Evolutionary conservation across 352 stramenopile genomes (phyloP).

Genomic region (Peronospora tabacina): DNA sequence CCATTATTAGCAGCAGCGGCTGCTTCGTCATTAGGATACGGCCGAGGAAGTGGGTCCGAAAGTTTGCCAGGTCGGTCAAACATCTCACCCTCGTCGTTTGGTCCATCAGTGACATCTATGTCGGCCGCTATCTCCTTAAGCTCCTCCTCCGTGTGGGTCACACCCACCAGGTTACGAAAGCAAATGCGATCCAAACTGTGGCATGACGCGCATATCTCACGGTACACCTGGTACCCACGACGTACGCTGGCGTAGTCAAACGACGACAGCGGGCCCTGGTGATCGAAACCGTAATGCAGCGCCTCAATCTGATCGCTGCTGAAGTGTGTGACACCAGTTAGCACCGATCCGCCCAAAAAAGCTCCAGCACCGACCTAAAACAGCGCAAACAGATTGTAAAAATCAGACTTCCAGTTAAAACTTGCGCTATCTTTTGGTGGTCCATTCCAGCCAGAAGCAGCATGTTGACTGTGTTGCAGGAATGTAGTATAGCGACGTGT

Average conservation of each 20-base stretch:
- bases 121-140: constrained; percentile 89
- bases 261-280: constrained; percentile 75
- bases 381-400: constrained; percentile 13
- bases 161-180: constrained; percentile 97
- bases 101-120: constrained; percentile 94
- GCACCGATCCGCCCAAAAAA: constrained; percentile 62
- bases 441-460: constrained; percentile 28
- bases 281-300: constrained; percentile 85
- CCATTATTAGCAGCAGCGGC: constrained; percentile 95
- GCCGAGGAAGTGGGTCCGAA: constrained; percentile 91
- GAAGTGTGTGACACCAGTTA: constrained; percentile 74
- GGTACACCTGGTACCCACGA: constrained; percentile 98
- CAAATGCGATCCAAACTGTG: constrained; percentile 95
- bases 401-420: constrained; percentile 10
- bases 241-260: constrained; percentile 92
- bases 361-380: constrained; percentile 55
- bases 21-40: constrained; percentile 97
- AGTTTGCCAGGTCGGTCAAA: constrained; percentile 98
- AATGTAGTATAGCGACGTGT: background rate
- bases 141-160: constrained; percentile 92
- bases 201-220: constrained; percentile 96
- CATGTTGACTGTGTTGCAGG: background rate
- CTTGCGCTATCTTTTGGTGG: constrained; percentile 52
- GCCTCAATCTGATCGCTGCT: constrained; percentile 85
- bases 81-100: constrained; percentile 98